These are phyloP conservation scores for Xylaria castorea DNA, from an alignment of 495 filamentous ascomycete species.

Conservation along the genomic window DNA sequence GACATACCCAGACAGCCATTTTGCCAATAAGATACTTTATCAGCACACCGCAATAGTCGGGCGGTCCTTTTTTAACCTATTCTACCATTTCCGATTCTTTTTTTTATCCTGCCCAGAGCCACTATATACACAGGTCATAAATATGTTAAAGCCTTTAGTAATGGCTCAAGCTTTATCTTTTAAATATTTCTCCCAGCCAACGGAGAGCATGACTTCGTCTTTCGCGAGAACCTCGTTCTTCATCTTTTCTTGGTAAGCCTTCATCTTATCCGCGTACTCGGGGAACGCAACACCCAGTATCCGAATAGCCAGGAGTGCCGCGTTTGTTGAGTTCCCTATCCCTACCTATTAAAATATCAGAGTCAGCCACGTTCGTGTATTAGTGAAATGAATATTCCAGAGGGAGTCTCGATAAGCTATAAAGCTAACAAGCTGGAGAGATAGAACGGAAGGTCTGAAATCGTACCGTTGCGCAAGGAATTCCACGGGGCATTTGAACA, in stretches of 20 bases:
- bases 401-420: background rate
- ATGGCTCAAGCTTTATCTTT: background rate
- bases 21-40: background rate
- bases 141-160: conserved; percentile 28
- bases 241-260: conserved; percentile 67
- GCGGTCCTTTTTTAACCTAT: background rate
- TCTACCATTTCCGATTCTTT: background rate
- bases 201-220: conserved; percentile 66
- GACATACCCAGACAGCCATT: background rate
- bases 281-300: conserved; percentile 77
- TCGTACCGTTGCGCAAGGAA: conserved; percentile 51
- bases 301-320: conserved; percentile 83
- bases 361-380: conserved; percentile 2
- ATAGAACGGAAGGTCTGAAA: too few species aligned
- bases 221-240: conserved; percentile 71
- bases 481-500: conserved; percentile 81
- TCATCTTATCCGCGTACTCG: conserved; percentile 64
- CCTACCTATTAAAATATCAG: conserved; percentile 63
- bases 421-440: background rate
- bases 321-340: conserved; percentile 94
- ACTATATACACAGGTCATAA: background rate
- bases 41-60: background rate
- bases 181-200: conserved; percentile 76
- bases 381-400: background rate
- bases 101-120: background rate